These are phyloP conservation scores for Pseudogymnoascus sp. DNA, from an alignment of 2,329 filamentous ascomycete genomes.

Conservation along the genomic window DNA sequence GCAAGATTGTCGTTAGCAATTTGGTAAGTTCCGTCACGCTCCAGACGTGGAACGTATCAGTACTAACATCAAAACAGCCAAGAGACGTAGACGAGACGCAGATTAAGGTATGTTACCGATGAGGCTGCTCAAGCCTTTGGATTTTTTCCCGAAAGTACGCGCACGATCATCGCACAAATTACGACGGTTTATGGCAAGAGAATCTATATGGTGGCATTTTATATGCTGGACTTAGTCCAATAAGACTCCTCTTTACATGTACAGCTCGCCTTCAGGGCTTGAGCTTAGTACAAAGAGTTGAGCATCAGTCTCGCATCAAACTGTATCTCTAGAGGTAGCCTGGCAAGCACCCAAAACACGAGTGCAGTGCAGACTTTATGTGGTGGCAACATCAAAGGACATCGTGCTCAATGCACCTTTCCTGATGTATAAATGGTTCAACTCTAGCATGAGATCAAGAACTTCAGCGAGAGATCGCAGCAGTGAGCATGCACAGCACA, in stretches of 20 bases:
- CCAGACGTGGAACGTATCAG: background rate
- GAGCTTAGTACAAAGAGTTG: conserved; percentile 45
- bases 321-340: conserved; percentile 39
- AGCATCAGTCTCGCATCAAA: conserved; percentile 47
- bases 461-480: conserved; percentile 41
- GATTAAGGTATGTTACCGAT: conserved; percentile 99
- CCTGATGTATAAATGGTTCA: background rate
- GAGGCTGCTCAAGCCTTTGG: conserved; percentile 61
- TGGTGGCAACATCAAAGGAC: conserved; percentile 4
- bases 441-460: conserved; percentile 22
- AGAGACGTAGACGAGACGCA: conserved; percentile 92
- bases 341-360: conserved; percentile 43
- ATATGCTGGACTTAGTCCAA: conserved; percentile 9
- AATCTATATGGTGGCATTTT: conserved; percentile 5
- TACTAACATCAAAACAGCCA: conserved; percentile 50
- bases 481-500: conserved; percentile 40
- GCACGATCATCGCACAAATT: conserved; percentile 13
- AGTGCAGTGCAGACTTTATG: conserved; percentile 29
- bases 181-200: conserved; percentile 4
- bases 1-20: conserved; percentile 98
- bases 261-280: conserved; percentile 22
- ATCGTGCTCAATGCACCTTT: conserved; percentile 7
- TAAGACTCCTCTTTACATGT: conserved; percentile 1
- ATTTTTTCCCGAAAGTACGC: conserved; percentile 64
- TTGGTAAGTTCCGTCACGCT: conserved; percentile 58